These are phyloP conservation scores for Maudiozyma barnettii DNA, from an alignment of 805 yeast genomes.

Conservation along the genomic window DNA sequence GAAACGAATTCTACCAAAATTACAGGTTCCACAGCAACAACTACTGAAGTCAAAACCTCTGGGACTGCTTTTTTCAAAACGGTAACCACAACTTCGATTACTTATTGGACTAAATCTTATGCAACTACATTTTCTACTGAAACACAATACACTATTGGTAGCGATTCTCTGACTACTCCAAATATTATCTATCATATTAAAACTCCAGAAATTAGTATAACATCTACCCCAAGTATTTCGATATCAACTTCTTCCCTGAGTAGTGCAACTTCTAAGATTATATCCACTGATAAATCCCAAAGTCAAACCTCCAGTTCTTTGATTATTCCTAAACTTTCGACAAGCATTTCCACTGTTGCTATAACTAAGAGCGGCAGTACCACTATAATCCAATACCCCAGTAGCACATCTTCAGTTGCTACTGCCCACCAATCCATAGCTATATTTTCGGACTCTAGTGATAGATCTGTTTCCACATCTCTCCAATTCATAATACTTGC, in stretches of 20 bases:
- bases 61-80: slow-evolving; percentile 2
- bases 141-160: slow-evolving; percentile 2
- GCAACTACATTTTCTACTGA: slow-evolving; percentile 10
- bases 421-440: neutral
- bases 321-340: neutral
- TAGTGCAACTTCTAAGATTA: neutral
- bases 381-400: neutral
- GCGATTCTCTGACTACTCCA: slow-evolving; percentile 1
- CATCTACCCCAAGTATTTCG: neutral
- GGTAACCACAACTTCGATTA: slow-evolving; percentile 1
- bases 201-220: slow-evolving; percentile 5
- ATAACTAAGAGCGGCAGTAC: neutral
- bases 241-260: slow-evolving; percentile 3
- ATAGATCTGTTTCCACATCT: neutral
- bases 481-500: neutral
- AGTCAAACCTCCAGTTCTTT: too few species aligned
- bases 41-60: neutral
- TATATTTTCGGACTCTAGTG: neutral
- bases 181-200: slow-evolving; percentile 7
- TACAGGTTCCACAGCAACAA: neutral
- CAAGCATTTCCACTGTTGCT: neutral
- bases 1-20: neutral
- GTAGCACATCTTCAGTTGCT: neutral
- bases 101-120: slow-evolving; percentile 8
- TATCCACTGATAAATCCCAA: too few species aligned